Base-by-base conservation (phyloP, 148 eudicot genomes). In the Oxyria digyna region DNA sequence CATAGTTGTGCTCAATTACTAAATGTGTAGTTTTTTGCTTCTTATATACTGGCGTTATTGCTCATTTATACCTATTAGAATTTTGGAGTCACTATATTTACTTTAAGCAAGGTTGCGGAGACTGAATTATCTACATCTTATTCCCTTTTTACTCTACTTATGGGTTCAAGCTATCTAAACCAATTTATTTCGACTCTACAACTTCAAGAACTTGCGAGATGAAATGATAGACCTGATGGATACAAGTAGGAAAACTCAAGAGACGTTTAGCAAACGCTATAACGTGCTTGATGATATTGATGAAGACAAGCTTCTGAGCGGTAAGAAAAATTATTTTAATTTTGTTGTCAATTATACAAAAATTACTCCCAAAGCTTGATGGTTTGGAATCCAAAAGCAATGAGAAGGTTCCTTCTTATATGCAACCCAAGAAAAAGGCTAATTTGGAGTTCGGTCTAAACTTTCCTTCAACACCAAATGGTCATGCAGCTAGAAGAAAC, bases 141-240 rank as follows among this genome's bases (percentile, higher is more conserved):
- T 10, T 12, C 31, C 29, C 29, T 24, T 24, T 23, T 21, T 54
- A 18, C 18, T 59, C 9, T 29, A 21, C 31, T 6, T 29, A n/a
- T 59, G 37, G 9, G 27, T 59, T 29, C 10, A 14, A 29, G 9
- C 29, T 29, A 6, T 59, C 65, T 59, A 26, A 11, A 14, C 27
- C 31, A 59, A 37, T 59, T 59, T 27, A n/a, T n/a, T n/a, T n/a
- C 7, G 27, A 6, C 65, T 8, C 65, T 4, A 57, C 17, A 20
- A 20, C 18, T 59, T 59, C 9, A 42, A 94, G 99, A 94, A 85
- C 72, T 71, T 94, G 69, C 99, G 88, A 94, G 99, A 94, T 87
- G 99, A 94, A 57, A 94, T 94, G 97, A 76, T 82, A 85, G 99
- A 94, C 81, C 78, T 94, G 78, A 85, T 94, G 96, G 99, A 91